A percentile compares a stretch with the other conserved stretches of the same genome.
Evolutionary conservation across 2,329 filamentous ascomycete species (phyloP).

Genomic region (Plectosphaerella sp.): DNA sequence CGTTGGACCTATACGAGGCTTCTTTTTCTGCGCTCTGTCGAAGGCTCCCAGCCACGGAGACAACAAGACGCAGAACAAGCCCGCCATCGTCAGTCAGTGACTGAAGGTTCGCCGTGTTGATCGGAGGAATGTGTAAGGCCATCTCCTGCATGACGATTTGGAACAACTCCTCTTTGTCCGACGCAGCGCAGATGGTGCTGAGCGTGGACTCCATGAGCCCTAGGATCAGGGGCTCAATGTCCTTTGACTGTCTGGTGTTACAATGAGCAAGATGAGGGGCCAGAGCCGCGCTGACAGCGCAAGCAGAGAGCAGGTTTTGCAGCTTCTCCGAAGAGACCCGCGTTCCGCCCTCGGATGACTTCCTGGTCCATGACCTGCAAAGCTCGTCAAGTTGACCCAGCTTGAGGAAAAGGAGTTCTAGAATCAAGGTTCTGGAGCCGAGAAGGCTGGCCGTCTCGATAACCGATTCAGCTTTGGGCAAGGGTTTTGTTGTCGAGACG

Average conservation of each 20-base stretch:
- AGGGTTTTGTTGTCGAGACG: background rate
- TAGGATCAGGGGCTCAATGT: constrained; percentile 39
- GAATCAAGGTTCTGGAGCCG: constrained; percentile 43
- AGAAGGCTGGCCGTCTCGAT: constrained; percentile 31
- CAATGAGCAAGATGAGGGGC: constrained; percentile 41
- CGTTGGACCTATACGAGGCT: constrained; percentile 31
- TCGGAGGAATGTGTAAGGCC: constrained; percentile 40
- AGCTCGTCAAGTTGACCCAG: constrained; percentile 43
- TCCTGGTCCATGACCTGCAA: constrained; percentile 42
- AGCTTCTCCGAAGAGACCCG: constrained; percentile 50
- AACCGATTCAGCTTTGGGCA: constrained; percentile 8
- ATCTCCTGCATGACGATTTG: constrained; percentile 41
- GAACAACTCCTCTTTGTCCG: constrained; percentile 40
- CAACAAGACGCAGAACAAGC: constrained; percentile 38
- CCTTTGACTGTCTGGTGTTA: constrained; percentile 42
- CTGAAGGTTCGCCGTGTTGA: constrained; percentile 31
- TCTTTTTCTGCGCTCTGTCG: constrained; percentile 25
- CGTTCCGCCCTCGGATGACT: constrained; percentile 36
- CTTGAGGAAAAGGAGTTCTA: constrained; percentile 51
- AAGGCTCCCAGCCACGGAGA: constrained; percentile 29
- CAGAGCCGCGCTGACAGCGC: constrained; percentile 39
- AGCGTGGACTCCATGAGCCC: constrained; percentile 36
- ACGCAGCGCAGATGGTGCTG: constrained; percentile 32
- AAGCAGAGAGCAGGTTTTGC: constrained; percentile 46
- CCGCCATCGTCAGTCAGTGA: constrained; percentile 31